Percentiles rank a stretch among this genome's conserved stretches.
phyloP scores from a whole-genome alignment of 805 yeast genomes.

The Metschnikowia anglica region DNA sequence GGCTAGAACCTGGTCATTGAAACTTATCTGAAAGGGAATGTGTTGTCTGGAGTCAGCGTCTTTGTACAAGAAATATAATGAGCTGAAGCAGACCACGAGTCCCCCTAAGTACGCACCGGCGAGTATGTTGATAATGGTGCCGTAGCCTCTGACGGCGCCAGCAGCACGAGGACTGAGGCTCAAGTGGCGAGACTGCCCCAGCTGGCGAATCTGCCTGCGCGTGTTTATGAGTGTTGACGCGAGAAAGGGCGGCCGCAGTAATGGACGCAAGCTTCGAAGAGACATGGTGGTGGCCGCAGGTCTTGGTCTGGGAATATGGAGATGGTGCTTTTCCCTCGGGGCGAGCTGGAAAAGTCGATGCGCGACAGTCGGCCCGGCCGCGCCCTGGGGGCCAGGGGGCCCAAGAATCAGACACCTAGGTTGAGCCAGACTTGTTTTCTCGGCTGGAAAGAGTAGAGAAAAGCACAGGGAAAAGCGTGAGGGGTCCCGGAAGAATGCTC shows the following conservation, averaged over 20 bases:
- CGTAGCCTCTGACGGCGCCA: conserved; percentile 26
- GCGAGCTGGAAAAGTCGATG: no score
- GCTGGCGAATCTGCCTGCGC: background rate
- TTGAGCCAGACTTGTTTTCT: no score
- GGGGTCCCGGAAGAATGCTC: no score
- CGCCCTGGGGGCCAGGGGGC: no score
- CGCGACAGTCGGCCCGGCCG: no score
- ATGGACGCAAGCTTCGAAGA: conserved; percentile 2
- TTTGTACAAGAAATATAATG: conserved; percentile 37
- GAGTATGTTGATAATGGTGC: conserved; percentile 34
- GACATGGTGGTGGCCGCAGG: background rate
- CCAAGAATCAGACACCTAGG: no score
- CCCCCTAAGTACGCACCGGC: conserved; percentile 47
- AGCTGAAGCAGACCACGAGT: conserved; percentile 37
- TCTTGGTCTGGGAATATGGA: no score
- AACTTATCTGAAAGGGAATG: conserved; percentile 40
- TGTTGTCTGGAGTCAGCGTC: conserved; percentile 41
- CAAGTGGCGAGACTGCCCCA: conserved; percentile 1
- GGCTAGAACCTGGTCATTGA: conserved; percentile 34
- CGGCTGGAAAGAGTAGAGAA: no score
- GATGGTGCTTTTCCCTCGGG: no score
- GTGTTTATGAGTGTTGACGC: no score
- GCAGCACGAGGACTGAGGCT: conserved; percentile 8
- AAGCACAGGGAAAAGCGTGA: no score
- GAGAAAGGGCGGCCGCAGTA: background rate